Percentiles rank a stretch among this genome's conserved stretches.
Evolutionary conservation across 169 alveolate genomes (phyloP).

Genomic region (Plasmodium reichenowi): DNA sequence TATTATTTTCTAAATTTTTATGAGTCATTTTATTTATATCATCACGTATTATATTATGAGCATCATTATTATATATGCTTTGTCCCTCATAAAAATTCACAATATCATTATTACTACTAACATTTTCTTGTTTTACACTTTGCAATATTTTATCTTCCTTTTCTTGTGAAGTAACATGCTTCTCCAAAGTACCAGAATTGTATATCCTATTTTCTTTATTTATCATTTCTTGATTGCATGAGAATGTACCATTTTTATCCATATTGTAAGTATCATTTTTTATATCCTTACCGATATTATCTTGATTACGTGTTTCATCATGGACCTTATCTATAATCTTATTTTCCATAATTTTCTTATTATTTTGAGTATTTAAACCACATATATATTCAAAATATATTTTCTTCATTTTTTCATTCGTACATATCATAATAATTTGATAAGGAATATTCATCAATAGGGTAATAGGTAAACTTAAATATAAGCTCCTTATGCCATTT

Average conservation of each 20-base stretch:
- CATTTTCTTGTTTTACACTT: not conserved
- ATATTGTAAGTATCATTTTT: not conserved
- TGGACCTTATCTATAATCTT: not conserved
- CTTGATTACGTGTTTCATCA: not conserved
- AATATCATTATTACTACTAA: constrained; percentile 3
- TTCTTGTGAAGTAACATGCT: too few species aligned
- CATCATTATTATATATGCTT: not conserved
- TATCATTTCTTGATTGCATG: too few species aligned
- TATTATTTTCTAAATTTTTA: not conserved
- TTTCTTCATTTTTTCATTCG: constrained; percentile 93
- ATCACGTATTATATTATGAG: not conserved
- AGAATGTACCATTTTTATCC: not conserved
- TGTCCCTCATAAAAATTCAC: not conserved
- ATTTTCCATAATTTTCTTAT: constrained; percentile 18
- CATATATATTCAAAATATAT: constrained; percentile 57
- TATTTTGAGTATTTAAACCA: not conserved
- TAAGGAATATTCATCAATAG: constrained; percentile 96
- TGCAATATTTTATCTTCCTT: too few species aligned
- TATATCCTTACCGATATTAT: not conserved
- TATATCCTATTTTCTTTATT: too few species aligned
- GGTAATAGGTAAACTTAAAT: constrained; percentile 95
- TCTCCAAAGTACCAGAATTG: too few species aligned
- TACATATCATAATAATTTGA: constrained; percentile 92
- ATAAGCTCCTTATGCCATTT: constrained; percentile 94
- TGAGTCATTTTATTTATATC: not conserved